Evolutionary conservation across 768 basidiomycete species (phyloP).

Genomic region (Lentinula sp.): DNA sequence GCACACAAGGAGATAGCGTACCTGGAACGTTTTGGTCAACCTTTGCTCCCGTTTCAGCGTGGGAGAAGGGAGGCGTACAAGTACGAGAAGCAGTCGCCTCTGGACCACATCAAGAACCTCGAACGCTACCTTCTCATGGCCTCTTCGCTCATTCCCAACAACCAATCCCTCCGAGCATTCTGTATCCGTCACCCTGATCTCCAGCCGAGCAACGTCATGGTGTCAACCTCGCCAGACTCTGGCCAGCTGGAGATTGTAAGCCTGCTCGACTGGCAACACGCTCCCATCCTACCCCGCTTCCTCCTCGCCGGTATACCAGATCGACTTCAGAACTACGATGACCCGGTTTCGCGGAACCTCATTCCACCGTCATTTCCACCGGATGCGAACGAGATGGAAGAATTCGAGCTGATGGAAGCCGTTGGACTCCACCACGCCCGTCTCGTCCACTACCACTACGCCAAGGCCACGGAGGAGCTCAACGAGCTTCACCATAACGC

Average conservation of each 20-base stretch:
- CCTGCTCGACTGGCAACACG: constrained; percentile 27
- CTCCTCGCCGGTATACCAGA: constrained; percentile 23
- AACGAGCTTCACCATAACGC: constrained; percentile 22
- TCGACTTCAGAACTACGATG: constrained; percentile 20
- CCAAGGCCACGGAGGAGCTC: constrained; percentile 17
- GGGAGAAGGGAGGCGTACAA: constrained; percentile 19
- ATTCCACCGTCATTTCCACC: constrained; percentile 18
- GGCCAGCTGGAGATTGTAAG: constrained; percentile 11
- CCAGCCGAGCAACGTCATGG: constrained; percentile 17
- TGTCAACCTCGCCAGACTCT: constrained; percentile 16
- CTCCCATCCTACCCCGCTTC: constrained; percentile 22
- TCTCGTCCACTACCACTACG: constrained; percentile 24
- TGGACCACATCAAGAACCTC: constrained; percentile 23
- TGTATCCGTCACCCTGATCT: constrained; percentile 26
- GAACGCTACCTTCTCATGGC: constrained; percentile 21
- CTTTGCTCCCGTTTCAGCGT: constrained; percentile 18
- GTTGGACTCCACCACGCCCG: constrained; percentile 20
- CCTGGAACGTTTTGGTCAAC: constrained; percentile 21
- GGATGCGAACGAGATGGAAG: constrained; percentile 17
- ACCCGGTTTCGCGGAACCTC: constrained; percentile 17
- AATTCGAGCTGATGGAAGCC: constrained; percentile 16
- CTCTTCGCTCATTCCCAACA: constrained; percentile 20
- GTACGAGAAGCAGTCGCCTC: constrained; percentile 23
- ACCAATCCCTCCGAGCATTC: constrained; percentile 18
- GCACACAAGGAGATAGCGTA: constrained; percentile 25